A percentile compares a stretch with the other conserved stretches of the same genome.
Evolutionary conservation across 371 early-diverging fungal species (phyloP).

Genomic region (Syncephalastrum monosporum): DNA sequence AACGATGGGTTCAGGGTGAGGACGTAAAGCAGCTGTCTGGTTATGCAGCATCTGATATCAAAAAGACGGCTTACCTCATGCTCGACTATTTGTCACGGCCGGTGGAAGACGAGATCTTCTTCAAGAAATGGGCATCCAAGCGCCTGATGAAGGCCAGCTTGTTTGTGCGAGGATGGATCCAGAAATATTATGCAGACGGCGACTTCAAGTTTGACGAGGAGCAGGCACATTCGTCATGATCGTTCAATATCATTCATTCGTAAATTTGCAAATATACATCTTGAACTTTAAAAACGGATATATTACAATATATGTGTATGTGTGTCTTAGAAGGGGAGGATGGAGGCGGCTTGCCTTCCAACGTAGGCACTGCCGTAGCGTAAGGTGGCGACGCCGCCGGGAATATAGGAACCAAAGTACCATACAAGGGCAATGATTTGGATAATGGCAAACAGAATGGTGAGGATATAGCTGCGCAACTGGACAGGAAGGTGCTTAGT

Average conservation of each 20-base stretch:
- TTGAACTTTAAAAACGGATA: too few species aligned
- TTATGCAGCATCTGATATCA: conserved; percentile 69
- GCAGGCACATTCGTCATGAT: too few species aligned
- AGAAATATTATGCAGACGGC: conserved; percentile 26
- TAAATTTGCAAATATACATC: too few species aligned
- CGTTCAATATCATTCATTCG: too few species aligned
- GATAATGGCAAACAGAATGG: conserved; percentile 56
- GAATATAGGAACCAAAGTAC: conserved; percentile 56
- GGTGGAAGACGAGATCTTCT: conserved; percentile 63
- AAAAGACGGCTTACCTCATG: conserved; percentile 62
- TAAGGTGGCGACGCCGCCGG: conserved; percentile 50
- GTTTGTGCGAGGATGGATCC: conserved; percentile 66
- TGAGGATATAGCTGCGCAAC: conserved; percentile 48
- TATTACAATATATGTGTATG: too few species aligned
- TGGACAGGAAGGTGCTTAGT: conserved; percentile 11
- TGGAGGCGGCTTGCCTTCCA: conserved; percentile 45
- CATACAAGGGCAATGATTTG: conserved; percentile 65
- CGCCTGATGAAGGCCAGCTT: conserved; percentile 76
- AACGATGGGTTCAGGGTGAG: conserved; percentile 31
- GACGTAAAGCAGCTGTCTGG: conserved; percentile 75
- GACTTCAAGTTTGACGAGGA: too few species aligned
- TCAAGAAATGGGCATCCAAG: conserved; percentile 77
- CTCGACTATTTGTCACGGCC: conserved; percentile 62
- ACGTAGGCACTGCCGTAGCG: conserved; percentile 47
- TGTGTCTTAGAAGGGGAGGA: conserved; percentile 40